Base-by-base conservation (phyloP, 805 yeast genomes). In the Blastobotrys terrestris region DNA sequence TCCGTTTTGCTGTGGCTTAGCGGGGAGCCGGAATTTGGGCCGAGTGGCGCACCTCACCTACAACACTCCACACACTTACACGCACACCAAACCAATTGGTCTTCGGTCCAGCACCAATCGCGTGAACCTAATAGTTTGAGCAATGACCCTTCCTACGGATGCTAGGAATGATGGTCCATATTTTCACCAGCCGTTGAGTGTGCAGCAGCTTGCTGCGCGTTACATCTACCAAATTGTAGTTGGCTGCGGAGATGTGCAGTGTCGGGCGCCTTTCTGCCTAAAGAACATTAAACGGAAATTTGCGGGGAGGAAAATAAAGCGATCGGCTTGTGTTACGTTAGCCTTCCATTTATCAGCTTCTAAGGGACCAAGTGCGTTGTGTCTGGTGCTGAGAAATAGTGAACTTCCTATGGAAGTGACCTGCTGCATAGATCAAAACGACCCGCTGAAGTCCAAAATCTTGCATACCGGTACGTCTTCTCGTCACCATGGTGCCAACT, bases 191-290 rank as follows among this genome's bases (percentile, higher is more conserved):
- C 35, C 35, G 35, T 11, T 26, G 35, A 26, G 20, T 41, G 19
- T 20, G 20, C 41, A 50, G 26, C 46, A 53, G 40, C 16, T 55
- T 21, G 39, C 50, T 8, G 54, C 55, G 3, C 48, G 54, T 15
- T 58, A 58, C 48, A 16, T 52, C 2, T 56, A 52, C 44, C 61
- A 58, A 51, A 46, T 58, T n/a, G 39, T 54, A 5, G 22, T 8
- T 2, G 61, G 61, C 6, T 58, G 61, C 35, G 50, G 39, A 11
- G 53, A 49, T 44, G 16, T 19, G 2, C 18, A 39, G n/a, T 58
- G 61, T 40, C 31, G 18, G 8, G 22, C 22, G 14, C 55, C 52
- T 39, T 55, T 52, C 48, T 58, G 61, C 35, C 21, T 20, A n/a
- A 35, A 35, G 14, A 58, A 58, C 45, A 16, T 13, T 16, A 42